These are phyloP conservation scores for Phialophora tarda DNA, from an alignment of 2,329 filamentous ascomycete species.

Conservation along the genomic window DNA sequence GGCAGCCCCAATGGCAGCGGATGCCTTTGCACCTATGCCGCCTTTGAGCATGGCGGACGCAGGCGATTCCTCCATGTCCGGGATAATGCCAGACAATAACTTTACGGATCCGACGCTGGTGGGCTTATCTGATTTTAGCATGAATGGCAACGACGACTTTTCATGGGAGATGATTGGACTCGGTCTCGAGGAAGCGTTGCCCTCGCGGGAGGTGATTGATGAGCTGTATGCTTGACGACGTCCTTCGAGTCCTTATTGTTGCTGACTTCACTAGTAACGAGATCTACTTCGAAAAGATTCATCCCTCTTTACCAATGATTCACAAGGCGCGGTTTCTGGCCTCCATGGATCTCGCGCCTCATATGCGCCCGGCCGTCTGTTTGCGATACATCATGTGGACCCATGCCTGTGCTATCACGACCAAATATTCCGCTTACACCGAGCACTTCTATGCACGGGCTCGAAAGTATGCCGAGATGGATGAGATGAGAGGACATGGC, in stretches of 20 bases:
- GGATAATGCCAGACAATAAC: constrained; percentile 22
- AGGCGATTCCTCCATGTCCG: constrained; percentile 29
- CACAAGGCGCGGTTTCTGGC: constrained; percentile 86
- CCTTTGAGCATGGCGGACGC: constrained; percentile 21
- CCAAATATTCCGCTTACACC: constrained; percentile 79
- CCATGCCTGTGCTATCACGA: constrained; percentile 81
- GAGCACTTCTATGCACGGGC: constrained; percentile 89
- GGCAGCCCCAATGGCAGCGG: constrained; percentile 8
- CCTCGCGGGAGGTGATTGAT: constrained; percentile 78
- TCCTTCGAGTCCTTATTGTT: not conserved
- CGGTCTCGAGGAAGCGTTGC: constrained; percentile 80
- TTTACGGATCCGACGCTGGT: constrained; percentile 34
- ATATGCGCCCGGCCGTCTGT: constrained; percentile 82
- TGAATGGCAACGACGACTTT: constrained; percentile 53
- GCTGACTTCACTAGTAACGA: constrained; percentile 63
- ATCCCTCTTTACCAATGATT: constrained; percentile 84
- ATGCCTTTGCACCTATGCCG: constrained; percentile 24
- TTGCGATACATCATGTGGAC: constrained; percentile 96
- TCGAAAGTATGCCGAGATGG: constrained; percentile 85
- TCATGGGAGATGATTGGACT: constrained; percentile 86
- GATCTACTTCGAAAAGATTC: constrained; percentile 88
- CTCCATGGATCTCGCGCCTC: constrained; percentile 86
- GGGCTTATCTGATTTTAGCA: constrained; percentile 36
- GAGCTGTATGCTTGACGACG: constrained; percentile 66
- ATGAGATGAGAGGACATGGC: constrained; percentile 90